Conservation (phyloP, 1,139 yeast genomes). For the Pichia inconspicua region DNA sequence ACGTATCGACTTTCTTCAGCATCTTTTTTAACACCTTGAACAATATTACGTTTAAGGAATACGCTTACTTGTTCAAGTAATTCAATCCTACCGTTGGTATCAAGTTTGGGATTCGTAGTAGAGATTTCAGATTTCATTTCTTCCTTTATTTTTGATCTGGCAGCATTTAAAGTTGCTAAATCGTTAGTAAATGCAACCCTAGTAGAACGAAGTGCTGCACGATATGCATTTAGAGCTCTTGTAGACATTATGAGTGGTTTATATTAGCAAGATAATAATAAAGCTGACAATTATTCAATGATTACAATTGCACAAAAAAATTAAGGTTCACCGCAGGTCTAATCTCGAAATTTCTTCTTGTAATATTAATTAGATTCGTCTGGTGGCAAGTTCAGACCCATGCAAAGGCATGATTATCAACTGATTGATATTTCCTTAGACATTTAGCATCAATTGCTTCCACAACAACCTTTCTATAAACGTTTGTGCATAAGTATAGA, state of each 20-base stretch:
- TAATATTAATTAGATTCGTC: no score
- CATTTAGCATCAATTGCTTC: no score
- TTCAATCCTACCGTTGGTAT: slow-evolving; percentile 44
- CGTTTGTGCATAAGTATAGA: no score
- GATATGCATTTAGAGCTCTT: slow-evolving; percentile 44
- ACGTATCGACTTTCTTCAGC: slow-evolving; percentile 39
- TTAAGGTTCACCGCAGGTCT: neutral
- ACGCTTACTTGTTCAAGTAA: slow-evolving; percentile 63
- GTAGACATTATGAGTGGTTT: slow-evolving; percentile 7
- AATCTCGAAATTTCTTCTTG: neutral
- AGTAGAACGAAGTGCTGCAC: slow-evolving; percentile 62
- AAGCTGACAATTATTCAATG: neutral
- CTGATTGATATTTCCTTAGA: no score
- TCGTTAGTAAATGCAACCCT: slow-evolving; percentile 59
- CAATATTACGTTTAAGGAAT: slow-evolving; percentile 65
- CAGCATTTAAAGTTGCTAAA: slow-evolving; percentile 44
- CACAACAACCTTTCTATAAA: no score
- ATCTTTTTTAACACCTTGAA: slow-evolving; percentile 62
- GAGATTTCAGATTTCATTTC: slow-evolving; percentile 25
- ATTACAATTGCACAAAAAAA: neutral
- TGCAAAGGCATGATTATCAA: no score
- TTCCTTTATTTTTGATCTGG: slow-evolving; percentile 52
- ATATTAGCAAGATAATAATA: neutral
- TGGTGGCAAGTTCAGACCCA: no score
- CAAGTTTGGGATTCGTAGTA: slow-evolving; percentile 43